phyloP scores from a whole-genome alignment of 2,329 filamentous ascomycete genomes.

The Pyrenophora seminiperda region DNA sequence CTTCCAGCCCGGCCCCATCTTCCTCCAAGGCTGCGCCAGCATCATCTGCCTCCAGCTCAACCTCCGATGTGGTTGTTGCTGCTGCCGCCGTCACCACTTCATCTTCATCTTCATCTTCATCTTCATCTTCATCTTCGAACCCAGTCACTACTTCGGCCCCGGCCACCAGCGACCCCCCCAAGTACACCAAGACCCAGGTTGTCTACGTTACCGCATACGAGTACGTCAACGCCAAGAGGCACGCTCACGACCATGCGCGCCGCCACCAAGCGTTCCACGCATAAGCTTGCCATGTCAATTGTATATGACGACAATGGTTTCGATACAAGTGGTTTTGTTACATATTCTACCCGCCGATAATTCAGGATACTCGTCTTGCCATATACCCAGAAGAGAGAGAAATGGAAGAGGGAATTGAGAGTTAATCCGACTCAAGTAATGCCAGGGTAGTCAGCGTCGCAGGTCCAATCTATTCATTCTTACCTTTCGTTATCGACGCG shows the following conservation, averaged over 20 bases:
- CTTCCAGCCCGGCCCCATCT: background rate
- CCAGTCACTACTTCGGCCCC: background rate
- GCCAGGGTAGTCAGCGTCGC: constrained; percentile 46
- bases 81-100: constrained; percentile 35
- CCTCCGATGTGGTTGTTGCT: constrained; percentile 14
- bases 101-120: constrained; percentile 2
- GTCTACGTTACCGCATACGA: constrained; percentile 43
- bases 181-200: constrained; percentile 34
- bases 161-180: background rate
- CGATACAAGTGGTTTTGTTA: constrained; percentile 25
- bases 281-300: constrained; percentile 28
- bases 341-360: constrained; percentile 27
- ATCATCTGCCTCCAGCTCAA: constrained; percentile 15
- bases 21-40: constrained; percentile 1
- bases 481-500: constrained; percentile 33
- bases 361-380: constrained; percentile 39
- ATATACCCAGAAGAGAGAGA: constrained; percentile 32
- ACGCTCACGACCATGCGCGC: constrained; percentile 37
- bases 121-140: background rate
- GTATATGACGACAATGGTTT: constrained; percentile 28
- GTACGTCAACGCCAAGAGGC: constrained; percentile 42
- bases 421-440: constrained; percentile 40
- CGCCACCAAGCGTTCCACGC: constrained; percentile 43
- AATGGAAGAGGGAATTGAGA: constrained; percentile 26
- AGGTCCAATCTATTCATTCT: constrained; percentile 43